Base-by-base conservation (phyloP, 2,329 filamentous ascomycete genomes). In the Paraphaeosphaeria minitans region DNA sequence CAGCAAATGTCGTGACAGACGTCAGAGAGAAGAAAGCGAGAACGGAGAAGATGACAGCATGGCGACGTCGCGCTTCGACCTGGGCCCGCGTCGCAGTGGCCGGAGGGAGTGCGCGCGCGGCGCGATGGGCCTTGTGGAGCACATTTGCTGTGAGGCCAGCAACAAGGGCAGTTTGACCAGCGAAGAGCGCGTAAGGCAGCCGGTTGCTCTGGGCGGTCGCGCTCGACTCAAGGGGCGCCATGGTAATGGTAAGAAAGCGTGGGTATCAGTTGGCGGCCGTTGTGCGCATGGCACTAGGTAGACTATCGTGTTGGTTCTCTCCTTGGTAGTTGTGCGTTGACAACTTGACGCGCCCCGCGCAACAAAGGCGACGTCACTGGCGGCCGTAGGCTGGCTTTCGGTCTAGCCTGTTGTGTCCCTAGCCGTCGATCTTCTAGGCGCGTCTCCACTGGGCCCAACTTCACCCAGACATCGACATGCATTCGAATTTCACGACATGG, bases 21-120 rank as follows among this genome's bases (percentile, higher is more conserved):
- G 70, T 70, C 27, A 85, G 68, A 55, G 83, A 83, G n/a, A 80
- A 56, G 24, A 78, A 51, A 6, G 82, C 79, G n/a, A 85, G 74
- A 24, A 72, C 52, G 0, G 77, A 72, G 70, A 85, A 84, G 22
- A 78, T 53, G 29, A 68, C 58, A 35, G 72, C 71, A 63, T 73
- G 61, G 55, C 69, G 69, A 39, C 69, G 69, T 55, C 76, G 74
- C 29, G 66, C 43, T 2, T 69, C 57, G 22, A 69, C 59, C 58
- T 75, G 73, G 2, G 65, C 52, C 55, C 76, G 75, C 54, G 75
- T 78, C 7, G 66, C 57, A 13, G 72, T 66, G 4, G 74, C 59
- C 2, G 75, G 75, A 50, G 75, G 75, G 12, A 77, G 64, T 4
- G 67, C 56, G 50, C 65, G 67, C 53, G 71, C 70, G 21, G 74